Conservation (phyloP, 2,329 filamentous ascomycete genomes). For the Sporothrix brasiliensis region DNA sequence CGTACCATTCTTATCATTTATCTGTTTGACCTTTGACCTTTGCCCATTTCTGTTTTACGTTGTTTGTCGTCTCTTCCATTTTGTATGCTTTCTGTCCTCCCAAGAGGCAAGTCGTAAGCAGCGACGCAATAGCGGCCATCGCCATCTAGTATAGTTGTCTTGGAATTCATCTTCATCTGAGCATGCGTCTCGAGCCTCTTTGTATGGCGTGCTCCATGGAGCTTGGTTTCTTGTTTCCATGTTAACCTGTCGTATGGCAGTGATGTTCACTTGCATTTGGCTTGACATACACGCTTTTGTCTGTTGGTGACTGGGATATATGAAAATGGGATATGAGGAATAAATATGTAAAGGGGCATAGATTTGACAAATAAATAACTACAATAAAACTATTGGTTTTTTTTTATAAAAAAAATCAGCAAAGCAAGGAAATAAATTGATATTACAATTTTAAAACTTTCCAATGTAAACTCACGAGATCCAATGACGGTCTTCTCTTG, state of each 20-base stretch:
- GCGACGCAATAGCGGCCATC: too few relatives aligned
- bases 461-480: background rate
- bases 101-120: background rate
- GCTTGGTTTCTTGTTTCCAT: background rate
- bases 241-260: background rate
- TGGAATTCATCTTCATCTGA: too few relatives aligned
- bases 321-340: background rate
- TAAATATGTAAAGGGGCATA: background rate
- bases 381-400: too few relatives aligned
- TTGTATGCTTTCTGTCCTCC: too few relatives aligned
- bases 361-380: too few relatives aligned
- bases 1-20: background rate
- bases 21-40: background rate
- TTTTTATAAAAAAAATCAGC: background rate
- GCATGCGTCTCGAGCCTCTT: too few relatives aligned
- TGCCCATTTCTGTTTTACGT: background rate
- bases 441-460: too few relatives aligned
- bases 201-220: background rate
- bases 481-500: background rate
- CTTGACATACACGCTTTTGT: background rate
- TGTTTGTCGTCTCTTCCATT: background rate
- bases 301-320: background rate
- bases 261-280: background rate
- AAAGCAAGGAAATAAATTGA: too few relatives aligned
- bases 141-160: background rate